A percentile compares a stretch with the other conserved stretches of the same genome.
Evolutionary conservation across 2,329 filamentous ascomycete species (phyloP).

Genomic region (Aspergillus persii): DNA sequence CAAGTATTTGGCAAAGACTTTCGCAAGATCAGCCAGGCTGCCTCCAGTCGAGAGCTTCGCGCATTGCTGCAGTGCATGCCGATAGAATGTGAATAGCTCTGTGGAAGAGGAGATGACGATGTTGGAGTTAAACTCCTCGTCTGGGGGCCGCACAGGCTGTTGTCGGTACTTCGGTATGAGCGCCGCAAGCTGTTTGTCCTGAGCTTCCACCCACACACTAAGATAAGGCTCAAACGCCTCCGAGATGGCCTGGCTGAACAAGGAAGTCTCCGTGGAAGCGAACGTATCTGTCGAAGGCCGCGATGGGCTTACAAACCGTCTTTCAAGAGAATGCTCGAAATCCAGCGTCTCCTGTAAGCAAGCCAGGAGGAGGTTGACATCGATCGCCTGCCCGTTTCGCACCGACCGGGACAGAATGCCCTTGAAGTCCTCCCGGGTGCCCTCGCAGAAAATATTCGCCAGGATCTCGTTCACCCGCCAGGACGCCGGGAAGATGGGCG

Average conservation of each 20-base stretch:
- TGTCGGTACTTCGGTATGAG: constrained; percentile 86
- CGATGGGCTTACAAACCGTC: constrained; percentile 69
- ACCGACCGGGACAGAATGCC: constrained; percentile 86
- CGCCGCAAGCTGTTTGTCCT: constrained; percentile 79
- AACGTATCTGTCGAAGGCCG: constrained; percentile 86
- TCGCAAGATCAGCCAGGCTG: constrained; percentile 78
- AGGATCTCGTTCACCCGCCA: constrained; percentile 92
- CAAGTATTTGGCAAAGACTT: constrained; percentile 84
- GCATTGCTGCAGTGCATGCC: constrained; percentile 87
- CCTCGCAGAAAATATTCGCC: constrained; percentile 90
- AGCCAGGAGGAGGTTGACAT: constrained; percentile 83
- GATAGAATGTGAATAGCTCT: constrained; percentile 96
- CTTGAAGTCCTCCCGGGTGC: constrained; percentile 92
- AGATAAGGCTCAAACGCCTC: constrained; percentile 97
- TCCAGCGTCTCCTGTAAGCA: constrained; percentile 95
- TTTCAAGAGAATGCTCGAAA: constrained; percentile 90
- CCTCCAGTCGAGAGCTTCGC: constrained; percentile 93
- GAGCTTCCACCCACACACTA: constrained; percentile 94
- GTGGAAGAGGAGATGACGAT: constrained; percentile 91
- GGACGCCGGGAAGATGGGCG: constrained; percentile 76
- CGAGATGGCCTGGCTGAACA: constrained; percentile 87
- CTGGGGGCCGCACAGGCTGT: constrained; percentile 73
- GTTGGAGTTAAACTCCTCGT: constrained; percentile 90
- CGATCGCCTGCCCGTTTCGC: constrained; percentile 74
- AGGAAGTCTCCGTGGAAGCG: constrained; percentile 71